These are phyloP conservation scores for Suhomyces bokatorum DNA, from an alignment of 1,139 yeast genomes.

Conservation along the genomic window DNA sequence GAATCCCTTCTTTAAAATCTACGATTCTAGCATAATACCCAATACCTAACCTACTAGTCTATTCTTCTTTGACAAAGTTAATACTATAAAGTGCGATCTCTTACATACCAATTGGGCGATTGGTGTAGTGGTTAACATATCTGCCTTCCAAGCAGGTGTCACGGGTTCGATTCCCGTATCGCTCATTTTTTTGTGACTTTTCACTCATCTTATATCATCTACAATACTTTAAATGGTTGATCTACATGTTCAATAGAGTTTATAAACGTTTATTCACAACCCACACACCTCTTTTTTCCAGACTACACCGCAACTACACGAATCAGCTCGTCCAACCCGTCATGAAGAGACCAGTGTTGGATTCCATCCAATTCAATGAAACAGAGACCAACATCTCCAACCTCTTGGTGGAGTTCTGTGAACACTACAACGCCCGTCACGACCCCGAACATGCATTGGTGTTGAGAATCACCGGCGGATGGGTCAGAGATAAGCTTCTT, in stretches of 20 bases:
- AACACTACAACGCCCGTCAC: conserved; percentile 30
- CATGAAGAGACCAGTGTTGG: conserved; percentile 10
- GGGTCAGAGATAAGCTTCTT: conserved; percentile 94
- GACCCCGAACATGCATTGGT: conserved; percentile 29
- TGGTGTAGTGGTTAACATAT: conserved; percentile 56
- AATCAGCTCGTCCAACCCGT: background rate
- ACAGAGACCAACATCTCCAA: conserved; percentile 47
- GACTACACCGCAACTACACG: background rate
- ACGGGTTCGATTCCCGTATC: conserved; percentile 84
- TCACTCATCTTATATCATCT: background rate
- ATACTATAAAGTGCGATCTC: conserved; percentile 36
- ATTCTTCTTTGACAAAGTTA: too few relatives aligned
- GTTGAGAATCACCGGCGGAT: conserved; percentile 92
- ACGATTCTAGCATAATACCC: too few relatives aligned
- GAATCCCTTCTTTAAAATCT: too few relatives aligned
- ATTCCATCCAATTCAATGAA: conserved; percentile 38
- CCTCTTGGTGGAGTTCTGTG: conserved; percentile 47
- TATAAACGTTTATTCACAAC: background rate
- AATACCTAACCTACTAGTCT: too few relatives aligned
- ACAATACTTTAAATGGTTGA: background rate
- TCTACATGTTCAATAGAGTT: conserved; percentile 3
- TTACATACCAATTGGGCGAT: conserved; percentile 35
- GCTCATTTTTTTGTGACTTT: conserved; percentile 45
- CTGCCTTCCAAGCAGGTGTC: conserved; percentile 82
- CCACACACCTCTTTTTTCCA: background rate